A percentile compares a stretch with the other conserved stretches of the same genome.
Evolutionary conservation across 176 grass and related monocot species (phyloP).

Genomic region (Oryza officinalis): DNA sequence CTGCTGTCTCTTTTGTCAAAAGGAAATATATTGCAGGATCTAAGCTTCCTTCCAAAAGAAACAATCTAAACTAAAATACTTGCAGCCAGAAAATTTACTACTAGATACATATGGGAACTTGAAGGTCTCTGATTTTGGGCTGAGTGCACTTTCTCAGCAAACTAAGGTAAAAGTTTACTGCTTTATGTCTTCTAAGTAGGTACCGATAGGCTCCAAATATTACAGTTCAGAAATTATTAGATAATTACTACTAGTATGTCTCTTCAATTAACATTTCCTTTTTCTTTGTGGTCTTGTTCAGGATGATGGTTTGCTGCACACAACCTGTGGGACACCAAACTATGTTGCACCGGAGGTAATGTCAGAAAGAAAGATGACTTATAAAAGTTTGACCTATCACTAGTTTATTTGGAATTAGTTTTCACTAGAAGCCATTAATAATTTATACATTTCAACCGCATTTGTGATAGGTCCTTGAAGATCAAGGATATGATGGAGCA

Average conservation of each 20-base stretch:
- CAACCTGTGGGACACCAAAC: conserved; percentile 95
- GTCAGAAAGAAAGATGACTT: neutral
- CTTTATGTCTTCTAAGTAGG: neutral
- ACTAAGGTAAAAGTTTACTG: conserved; percentile 58
- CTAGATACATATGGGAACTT: conserved; percentile 81
- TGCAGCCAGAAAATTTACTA: conserved; percentile 91
- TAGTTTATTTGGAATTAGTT: neutral
- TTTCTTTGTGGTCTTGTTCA: conserved; percentile 33
- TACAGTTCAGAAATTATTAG: neutral
- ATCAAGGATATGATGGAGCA: conserved; percentile 95
- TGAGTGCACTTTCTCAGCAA: conserved; percentile 89
- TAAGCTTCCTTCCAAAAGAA: neutral
- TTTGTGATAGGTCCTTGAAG: conserved; percentile 76
- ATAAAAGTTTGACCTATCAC: neutral
- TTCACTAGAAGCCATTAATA: neutral
- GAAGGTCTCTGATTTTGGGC: conserved; percentile 94
- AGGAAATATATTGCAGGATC: conserved; percentile 24
- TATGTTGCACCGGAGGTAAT: conserved; percentile 96
- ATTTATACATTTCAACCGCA: neutral
- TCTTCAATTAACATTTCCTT: neutral
- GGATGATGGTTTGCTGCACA: conserved; percentile 97
- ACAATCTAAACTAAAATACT: conserved; percentile 18
- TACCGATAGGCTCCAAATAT: neutral
- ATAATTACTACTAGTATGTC: neutral
- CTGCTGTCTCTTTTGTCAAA: neutral